A percentile compares a stretch with the other conserved stretches of the same genome.
These are phyloP conservation scores for Fusarium siculi DNA, from an alignment of 2,329 filamentous ascomycete genomes.

Conservation along the genomic window DNA sequence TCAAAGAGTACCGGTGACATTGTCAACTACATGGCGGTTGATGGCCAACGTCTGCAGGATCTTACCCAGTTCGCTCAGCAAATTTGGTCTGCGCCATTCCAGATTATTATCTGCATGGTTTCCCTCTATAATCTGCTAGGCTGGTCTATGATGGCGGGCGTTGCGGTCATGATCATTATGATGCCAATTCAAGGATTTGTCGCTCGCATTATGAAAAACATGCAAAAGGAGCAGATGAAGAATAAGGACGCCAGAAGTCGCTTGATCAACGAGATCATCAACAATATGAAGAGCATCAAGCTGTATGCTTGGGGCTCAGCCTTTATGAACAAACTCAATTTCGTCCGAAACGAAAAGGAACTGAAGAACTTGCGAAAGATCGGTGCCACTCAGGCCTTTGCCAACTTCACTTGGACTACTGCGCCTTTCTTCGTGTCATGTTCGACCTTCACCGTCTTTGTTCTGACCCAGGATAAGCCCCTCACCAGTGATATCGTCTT, in stretches of 20 bases:
- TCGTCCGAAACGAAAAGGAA: constrained; percentile 94
- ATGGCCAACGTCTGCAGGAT: constrained; percentile 94
- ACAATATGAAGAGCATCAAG: constrained; percentile 99
- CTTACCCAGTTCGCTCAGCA: constrained; percentile 95
- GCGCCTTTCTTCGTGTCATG: constrained; percentile 98
- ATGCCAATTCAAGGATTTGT: constrained; percentile 95
- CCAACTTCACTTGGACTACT: constrained; percentile 98
- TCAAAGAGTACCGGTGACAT: constrained; percentile 95
- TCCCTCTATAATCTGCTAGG: constrained; percentile 97
- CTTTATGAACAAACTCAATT: constrained; percentile 97
- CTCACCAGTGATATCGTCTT: constrained; percentile 96
- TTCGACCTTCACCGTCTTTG: constrained; percentile 94
- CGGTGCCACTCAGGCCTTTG: constrained; percentile 90
- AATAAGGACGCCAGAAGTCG: constrained; percentile 96
- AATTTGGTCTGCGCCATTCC: constrained; percentile 95
- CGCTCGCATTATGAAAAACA: constrained; percentile 89
- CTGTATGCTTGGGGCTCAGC: constrained; percentile 97
- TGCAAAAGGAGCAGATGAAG: constrained; percentile 98
- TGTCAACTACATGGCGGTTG: constrained; percentile 99
- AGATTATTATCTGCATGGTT: constrained; percentile 94
- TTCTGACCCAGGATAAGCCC: constrained; percentile 82
- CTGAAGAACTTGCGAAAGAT: constrained; percentile 96
- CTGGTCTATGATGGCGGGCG: constrained; percentile 93
- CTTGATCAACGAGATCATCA: constrained; percentile 96
- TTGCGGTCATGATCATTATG: constrained; percentile 96